Percentiles rank a stretch among this genome's conserved stretches.
Evolutionary conservation across 306 rosid species (phyloP).

Genomic region (Crataegus laevigata): DNA sequence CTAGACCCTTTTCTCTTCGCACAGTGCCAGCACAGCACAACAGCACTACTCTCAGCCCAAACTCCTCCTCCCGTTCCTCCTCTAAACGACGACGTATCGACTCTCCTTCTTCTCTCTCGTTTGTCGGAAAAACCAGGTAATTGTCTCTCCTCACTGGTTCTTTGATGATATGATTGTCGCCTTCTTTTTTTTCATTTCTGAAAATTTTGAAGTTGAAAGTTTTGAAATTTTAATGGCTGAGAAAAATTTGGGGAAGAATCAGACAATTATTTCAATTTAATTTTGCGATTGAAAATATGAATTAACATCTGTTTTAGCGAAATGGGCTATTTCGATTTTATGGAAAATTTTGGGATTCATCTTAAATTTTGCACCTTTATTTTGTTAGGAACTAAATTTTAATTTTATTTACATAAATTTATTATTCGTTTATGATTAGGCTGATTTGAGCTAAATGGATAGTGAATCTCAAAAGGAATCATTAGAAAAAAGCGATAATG

Average conservation of each 20-base stretch:
- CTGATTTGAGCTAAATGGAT: background rate
- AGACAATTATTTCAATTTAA: too few relatives aligned
- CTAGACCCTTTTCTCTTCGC: background rate
- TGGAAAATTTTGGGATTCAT: background rate
- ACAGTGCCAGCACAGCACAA: background rate
- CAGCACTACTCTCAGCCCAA: background rate
- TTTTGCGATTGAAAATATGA: background rate
- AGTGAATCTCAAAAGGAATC: background rate
- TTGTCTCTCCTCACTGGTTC: background rate
- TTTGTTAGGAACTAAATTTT: background rate
- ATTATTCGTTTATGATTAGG: background rate
- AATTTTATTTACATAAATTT: too few relatives aligned
- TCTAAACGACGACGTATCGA: background rate
- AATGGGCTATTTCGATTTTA: background rate
- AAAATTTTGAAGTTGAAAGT: background rate
- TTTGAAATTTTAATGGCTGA: background rate
- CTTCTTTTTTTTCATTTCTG: background rate
- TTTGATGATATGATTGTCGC: background rate
- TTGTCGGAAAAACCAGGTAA: background rate
- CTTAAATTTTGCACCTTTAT: background rate
- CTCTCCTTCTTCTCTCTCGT: too few relatives aligned
- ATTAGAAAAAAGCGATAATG: background rate
- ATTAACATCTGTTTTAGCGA: background rate
- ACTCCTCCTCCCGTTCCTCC: background rate
- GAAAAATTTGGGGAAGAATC: background rate